Conservation (phyloP, 257 asterid species). For the Nicotiana obtusifolia region DNA sequence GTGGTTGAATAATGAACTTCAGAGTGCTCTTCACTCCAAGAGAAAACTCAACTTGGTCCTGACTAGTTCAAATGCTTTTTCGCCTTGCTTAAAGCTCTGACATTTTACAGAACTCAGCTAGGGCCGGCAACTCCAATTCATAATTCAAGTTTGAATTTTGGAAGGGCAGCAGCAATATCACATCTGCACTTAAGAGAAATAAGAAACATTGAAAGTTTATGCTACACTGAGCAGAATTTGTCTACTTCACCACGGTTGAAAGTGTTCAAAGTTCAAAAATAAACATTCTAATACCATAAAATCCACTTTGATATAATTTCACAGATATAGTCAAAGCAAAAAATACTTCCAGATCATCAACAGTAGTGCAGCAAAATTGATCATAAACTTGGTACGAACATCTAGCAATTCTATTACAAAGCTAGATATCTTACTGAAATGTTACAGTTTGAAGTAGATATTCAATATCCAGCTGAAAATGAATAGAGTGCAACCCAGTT, state of each 20-base stretch:
- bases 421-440: background rate
- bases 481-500: background rate
- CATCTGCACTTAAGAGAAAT: slow-evolving; percentile 1
- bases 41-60: background rate
- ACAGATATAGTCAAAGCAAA: background rate
- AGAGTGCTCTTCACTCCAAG: slow-evolving; percentile 4
- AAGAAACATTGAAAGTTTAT: background rate
- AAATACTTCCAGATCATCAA: background rate
- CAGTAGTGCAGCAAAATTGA: background rate
- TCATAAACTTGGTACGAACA: background rate
- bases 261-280: background rate
- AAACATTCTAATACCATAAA: background rate
- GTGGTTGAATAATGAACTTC: slow-evolving; percentile 9
- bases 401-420: background rate
- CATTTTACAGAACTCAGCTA: background rate
- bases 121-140: slow-evolving; percentile 6
- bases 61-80: background rate
- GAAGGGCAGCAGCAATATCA: slow-evolving; percentile 9
- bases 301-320: background rate
- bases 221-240: background rate
- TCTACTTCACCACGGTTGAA: background rate
- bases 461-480: background rate
- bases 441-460: background rate
- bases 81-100: background rate
- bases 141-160: slow-evolving; percentile 10